Evolutionary conservation across 1,139 yeast genomes (phyloP).

Genomic region (Casaregolazyma suthepensis): DNA sequence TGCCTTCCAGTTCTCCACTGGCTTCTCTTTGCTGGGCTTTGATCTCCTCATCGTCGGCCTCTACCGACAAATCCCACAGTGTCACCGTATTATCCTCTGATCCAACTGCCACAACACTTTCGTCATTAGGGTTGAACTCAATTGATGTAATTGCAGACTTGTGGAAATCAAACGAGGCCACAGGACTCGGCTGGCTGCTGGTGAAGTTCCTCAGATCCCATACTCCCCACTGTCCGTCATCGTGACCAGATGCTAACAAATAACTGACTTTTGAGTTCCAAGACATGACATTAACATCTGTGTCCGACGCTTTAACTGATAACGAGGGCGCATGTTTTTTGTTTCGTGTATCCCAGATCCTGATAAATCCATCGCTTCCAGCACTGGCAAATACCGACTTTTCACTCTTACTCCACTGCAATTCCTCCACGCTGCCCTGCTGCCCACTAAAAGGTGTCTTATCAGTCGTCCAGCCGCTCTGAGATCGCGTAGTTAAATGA

Average conservation of each 20-base stretch:
- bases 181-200: conserved; percentile 41
- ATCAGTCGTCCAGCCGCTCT: conserved; percentile 82
- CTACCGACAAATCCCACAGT: conserved; percentile 52
- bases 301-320: conserved; percentile 68
- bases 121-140: conserved; percentile 92
- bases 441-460: conserved; percentile 56
- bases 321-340: conserved; percentile 88
- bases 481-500: conserved; percentile 68
- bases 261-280: conserved; percentile 90
- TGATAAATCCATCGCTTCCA: conserved; percentile 84
- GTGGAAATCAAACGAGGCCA: conserved; percentile 88
- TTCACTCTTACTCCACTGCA: conserved; percentile 94
- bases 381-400: conserved; percentile 89
- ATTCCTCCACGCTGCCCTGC: conserved; percentile 81
- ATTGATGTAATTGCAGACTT: conserved; percentile 88
- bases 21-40: conserved; percentile 24
- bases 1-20: conserved; percentile 68
- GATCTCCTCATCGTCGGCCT: conserved; percentile 29
- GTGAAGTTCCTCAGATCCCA: conserved; percentile 94
- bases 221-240: conserved; percentile 95
- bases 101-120: conserved; percentile 89
- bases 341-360: conserved; percentile 96
- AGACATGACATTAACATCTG: conserved; percentile 91
- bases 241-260: conserved; percentile 91
- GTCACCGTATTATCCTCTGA: conserved; percentile 97